phyloP scores from a whole-genome alignment of 1,284 basidiomycete genomes.

The Chalciporus sp. region DNA sequence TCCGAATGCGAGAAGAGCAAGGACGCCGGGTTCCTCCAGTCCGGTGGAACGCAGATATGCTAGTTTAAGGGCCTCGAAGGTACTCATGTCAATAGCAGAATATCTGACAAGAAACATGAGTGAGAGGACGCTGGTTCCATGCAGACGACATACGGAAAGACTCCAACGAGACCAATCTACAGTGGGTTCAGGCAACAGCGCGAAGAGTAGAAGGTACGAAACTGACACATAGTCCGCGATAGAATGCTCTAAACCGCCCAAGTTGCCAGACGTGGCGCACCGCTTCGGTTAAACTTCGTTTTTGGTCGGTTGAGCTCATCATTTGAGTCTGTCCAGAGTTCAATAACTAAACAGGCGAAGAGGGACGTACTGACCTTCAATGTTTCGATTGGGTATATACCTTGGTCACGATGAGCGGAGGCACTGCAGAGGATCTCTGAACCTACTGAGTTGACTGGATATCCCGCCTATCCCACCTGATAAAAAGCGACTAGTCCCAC shows the following conservation, averaged over 20 bases:
- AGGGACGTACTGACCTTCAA: slow-evolving; percentile 59
- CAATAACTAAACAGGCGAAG: slow-evolving; percentile 2
- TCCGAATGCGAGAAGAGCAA: slow-evolving; percentile 84
- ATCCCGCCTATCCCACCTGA: slow-evolving; percentile 96
- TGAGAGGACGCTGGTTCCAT: background rate
- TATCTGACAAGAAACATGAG: slow-evolving; percentile 46
- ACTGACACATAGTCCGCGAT: slow-evolving; percentile 87
- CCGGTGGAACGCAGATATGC: slow-evolving; percentile 81
- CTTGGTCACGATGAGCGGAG: slow-evolving; percentile 42
- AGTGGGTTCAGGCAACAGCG: slow-evolving; percentile 16
- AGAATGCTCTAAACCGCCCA: slow-evolving; percentile 87
- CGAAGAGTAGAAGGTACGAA: slow-evolving; percentile 8
- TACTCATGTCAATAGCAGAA: slow-evolving; percentile 94
- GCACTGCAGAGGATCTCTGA: background rate
- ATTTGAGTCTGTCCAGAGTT: slow-evolving; percentile 74
- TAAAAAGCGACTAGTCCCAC: slow-evolving; percentile 89
- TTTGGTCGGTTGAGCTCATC: slow-evolving; percentile 81
- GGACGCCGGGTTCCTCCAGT: slow-evolving; percentile 81
- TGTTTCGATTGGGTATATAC: slow-evolving; percentile 89
- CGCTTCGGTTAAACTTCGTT: slow-evolving; percentile 60
- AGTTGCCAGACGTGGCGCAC: slow-evolving; percentile 73
- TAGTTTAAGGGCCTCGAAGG: slow-evolving; percentile 89
- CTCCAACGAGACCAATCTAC: slow-evolving; percentile 86
- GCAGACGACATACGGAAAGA: slow-evolving; percentile 72
- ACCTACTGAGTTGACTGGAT: slow-evolving; percentile 86